phyloP scores from a whole-genome alignment of 1,139 yeast species.

The Wickerhamomyces sp. region DNA sequence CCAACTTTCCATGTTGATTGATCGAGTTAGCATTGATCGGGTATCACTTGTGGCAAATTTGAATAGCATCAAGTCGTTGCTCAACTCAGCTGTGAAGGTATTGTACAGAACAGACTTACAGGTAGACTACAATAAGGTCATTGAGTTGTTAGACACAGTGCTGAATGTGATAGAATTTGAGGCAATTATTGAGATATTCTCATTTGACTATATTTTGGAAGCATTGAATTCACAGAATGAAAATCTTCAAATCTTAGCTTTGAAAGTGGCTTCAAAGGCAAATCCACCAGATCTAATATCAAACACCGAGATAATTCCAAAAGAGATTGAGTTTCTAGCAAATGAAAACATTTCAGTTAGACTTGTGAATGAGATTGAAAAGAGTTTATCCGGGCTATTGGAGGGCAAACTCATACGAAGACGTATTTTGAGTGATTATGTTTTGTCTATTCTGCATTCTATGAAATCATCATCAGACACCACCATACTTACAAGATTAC shows the following conservation, averaged over 20 bases:
- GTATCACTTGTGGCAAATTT: constrained; percentile 4
- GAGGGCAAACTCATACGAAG: constrained; percentile 27
- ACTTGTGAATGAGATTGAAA: constrained; percentile 28
- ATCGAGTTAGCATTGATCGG: constrained; percentile 12
- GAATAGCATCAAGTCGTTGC: constrained; percentile 6
- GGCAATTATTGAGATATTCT: constrained; percentile 23
- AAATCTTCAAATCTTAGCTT: constrained; percentile 25
- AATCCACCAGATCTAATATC: constrained; percentile 30
- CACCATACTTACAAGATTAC: constrained; percentile 22
- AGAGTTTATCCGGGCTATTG: constrained; percentile 18
- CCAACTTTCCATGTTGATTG: constrained; percentile 4
- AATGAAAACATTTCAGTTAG: constrained; percentile 19
- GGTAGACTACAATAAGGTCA: constrained; percentile 22
- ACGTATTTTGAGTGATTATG: constrained; percentile 24
- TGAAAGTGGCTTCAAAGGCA: constrained; percentile 28
- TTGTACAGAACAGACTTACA: constrained; percentile 7
- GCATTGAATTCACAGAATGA: constrained; percentile 27
- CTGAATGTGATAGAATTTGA: constrained; percentile 26
- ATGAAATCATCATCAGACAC: constrained; percentile 19
- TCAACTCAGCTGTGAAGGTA: constrained; percentile 2
- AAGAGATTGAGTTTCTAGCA: constrained; percentile 21
- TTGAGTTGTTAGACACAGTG: constrained; percentile 25
- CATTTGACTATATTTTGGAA: constrained; percentile 24
- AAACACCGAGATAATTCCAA: constrained; percentile 25
- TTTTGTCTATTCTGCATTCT: constrained; percentile 14